Evolutionary conservation across 1,284 basidiomycete genomes (phyloP).

Genomic region (Moesziomyces parantarcticus): DNA sequence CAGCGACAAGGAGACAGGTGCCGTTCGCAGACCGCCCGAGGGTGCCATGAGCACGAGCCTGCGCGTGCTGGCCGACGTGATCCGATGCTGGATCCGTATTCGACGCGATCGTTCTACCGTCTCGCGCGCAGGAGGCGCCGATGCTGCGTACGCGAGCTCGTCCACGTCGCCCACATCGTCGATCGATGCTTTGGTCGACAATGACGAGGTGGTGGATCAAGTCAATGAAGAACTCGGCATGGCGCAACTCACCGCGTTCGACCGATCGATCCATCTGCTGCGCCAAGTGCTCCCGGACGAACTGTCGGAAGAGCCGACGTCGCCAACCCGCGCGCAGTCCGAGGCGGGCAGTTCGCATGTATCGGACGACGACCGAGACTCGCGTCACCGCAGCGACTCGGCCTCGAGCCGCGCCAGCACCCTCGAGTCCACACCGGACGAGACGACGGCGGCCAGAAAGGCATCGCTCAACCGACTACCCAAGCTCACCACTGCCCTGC

Average conservation of each 20-base stretch:
- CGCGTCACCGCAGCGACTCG: slow-evolving; percentile 22
- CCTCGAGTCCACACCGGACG: slow-evolving; percentile 9
- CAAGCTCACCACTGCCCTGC: slow-evolving; percentile 22
- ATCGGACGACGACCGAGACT: slow-evolving; percentile 19
- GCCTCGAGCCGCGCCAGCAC: slow-evolving; percentile 33
- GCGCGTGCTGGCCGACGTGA: slow-evolving; percentile 29
- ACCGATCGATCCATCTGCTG: slow-evolving; percentile 31
- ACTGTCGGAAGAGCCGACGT: not conserved
- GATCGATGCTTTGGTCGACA: slow-evolving; percentile 24
- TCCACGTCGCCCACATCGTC: slow-evolving; percentile 13
- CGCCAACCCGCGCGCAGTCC: not conserved
- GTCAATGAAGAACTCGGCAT: slow-evolving; percentile 25
- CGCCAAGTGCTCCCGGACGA: slow-evolving; percentile 21
- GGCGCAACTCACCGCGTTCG: slow-evolving; percentile 20
- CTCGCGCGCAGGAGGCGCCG: slow-evolving; percentile 6
- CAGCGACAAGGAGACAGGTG: slow-evolving; percentile 1
- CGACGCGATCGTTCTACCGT: slow-evolving; percentile 14
- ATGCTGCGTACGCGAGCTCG: not conserved
- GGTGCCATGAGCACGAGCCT: slow-evolving; percentile 42
- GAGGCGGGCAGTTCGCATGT: slow-evolving; percentile 5
- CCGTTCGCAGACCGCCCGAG: slow-evolving; percentile 19
- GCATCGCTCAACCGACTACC: slow-evolving; percentile 11
- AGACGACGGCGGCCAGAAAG: not conserved
- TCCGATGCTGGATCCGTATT: slow-evolving; percentile 38
- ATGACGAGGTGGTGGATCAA: slow-evolving; percentile 33